Percentiles rank a stretch among this genome's conserved stretches.
phyloP scores from a whole-genome alignment of 495 filamentous ascomycete genomes.

The Penicillium argentinense region DNA sequence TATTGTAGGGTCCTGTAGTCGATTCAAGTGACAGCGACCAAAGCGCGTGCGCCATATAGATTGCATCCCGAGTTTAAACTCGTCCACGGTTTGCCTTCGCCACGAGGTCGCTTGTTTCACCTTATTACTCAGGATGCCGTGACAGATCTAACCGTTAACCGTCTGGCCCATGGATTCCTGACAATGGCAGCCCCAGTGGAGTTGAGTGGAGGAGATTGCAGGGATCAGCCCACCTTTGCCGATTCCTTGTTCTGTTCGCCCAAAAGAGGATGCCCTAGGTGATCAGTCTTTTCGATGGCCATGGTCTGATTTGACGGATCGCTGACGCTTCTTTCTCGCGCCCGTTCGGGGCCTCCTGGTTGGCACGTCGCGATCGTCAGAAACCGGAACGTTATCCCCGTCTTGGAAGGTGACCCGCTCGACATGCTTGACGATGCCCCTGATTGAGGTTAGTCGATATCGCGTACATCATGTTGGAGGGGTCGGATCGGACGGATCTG shows the following conservation, averaged over 20 bases:
- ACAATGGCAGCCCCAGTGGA: constrained; percentile 1
- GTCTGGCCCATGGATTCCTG: constrained; percentile 2
- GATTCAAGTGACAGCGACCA: neutral
- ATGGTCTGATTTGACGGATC: constrained; percentile 19
- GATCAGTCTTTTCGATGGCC: neutral
- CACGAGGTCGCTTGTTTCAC: constrained; percentile 17
- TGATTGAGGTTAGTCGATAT: constrained; percentile 4
- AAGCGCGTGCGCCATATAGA: constrained; percentile 7
- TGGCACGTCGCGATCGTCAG: constrained; percentile 3
- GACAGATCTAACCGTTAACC: neutral
- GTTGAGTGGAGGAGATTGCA: constrained; percentile 22
- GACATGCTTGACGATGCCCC: constrained; percentile 1
- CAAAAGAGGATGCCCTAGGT: neutral
- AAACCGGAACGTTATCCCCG: constrained; percentile 8
- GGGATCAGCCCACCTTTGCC: constrained; percentile 24
- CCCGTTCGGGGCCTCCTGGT: no score
- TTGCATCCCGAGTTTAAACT: neutral
- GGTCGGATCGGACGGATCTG: neutral
- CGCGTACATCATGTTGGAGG: neutral
- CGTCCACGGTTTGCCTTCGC: no score
- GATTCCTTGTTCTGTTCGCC: constrained; percentile 10
- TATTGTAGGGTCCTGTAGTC: no score
- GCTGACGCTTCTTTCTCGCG: neutral
- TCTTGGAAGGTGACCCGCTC: constrained; percentile 11
- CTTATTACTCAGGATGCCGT: neutral